Conservation (phyloP, 345 rosid species). For the Eucalyptus sp. region DNA sequence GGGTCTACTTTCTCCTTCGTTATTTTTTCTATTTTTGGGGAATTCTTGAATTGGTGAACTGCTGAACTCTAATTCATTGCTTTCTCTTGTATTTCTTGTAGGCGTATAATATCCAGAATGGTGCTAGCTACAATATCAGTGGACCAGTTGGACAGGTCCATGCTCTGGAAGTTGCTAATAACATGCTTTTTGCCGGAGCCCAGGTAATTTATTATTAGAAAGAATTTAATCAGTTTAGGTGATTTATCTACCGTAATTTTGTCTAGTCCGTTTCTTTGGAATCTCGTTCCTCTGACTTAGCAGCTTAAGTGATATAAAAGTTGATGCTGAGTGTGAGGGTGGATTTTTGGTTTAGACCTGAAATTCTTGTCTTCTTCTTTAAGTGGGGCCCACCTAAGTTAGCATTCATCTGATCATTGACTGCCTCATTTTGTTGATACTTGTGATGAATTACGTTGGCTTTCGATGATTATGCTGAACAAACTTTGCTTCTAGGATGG, state of each 20-base stretch:
- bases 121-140: constrained; percentile 12
- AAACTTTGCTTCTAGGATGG: constrained; percentile 26
- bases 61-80: neutral
- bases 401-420: neutral
- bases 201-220: constrained; percentile 28
- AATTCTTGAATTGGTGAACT: too few species aligned
- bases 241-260: neutral
- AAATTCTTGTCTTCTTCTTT: neutral
- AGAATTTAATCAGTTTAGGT: neutral
- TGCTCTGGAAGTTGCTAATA: constrained; percentile 17
- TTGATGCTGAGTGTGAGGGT: neutral
- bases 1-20: neutral
- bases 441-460: neutral
- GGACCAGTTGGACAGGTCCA: constrained; percentile 38
- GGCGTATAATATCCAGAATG: constrained; percentile 39
- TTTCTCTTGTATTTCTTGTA: constrained; percentile 3
- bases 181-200: constrained; percentile 48
- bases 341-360: neutral
- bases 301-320: neutral
- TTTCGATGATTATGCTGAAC: neutral
- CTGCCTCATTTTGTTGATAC: neutral
- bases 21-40: neutral
- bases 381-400: neutral
- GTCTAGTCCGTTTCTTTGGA: neutral
- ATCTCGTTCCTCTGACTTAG: neutral